These are phyloP conservation scores for Aspergillus sclerotialis DNA, from an alignment of 2,329 filamentous ascomycete species.

Conservation along the genomic window DNA sequence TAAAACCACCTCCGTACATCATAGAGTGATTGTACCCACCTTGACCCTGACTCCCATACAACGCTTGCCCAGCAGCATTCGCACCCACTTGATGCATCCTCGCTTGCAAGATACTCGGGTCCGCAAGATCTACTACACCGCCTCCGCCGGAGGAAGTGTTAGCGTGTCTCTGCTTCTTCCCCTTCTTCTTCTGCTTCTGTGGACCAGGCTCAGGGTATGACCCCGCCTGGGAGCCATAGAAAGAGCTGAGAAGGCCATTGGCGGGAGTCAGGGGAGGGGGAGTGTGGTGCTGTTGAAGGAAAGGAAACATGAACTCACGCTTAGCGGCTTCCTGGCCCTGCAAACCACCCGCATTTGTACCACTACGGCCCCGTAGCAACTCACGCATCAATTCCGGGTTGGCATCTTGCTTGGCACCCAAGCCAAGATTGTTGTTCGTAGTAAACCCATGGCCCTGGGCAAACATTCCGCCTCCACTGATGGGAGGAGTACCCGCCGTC, in stretches of 20 bases:
- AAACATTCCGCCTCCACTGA: constrained; percentile 73
- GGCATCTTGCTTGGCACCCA: constrained; percentile 65
- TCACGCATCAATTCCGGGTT: constrained; percentile 73
- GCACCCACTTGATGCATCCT: constrained; percentile 87
- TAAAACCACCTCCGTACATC: constrained; percentile 68
- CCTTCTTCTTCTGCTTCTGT: constrained; percentile 99
- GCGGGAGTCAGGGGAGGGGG: constrained; percentile 85
- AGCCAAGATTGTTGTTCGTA: constrained; percentile 52
- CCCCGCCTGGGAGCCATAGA: constrained; percentile 81
- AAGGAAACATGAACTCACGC: constrained; percentile 98
- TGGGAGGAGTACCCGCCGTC: constrained; percentile 87
- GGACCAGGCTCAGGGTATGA: constrained; percentile 80
- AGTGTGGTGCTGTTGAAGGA: constrained; percentile 81
- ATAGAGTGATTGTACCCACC: constrained; percentile 84
- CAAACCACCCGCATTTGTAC: constrained; percentile 53
- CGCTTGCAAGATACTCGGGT: constrained; percentile 98
- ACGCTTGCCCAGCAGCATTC: constrained; percentile 72
- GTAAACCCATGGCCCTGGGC: constrained; percentile 82
- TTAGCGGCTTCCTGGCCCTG: constrained; percentile 81
- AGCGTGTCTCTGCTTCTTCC: constrained; percentile 99
- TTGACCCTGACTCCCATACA: constrained; percentile 80
- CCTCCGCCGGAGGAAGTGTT: constrained; percentile 99
- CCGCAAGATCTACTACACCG: constrained; percentile 99
- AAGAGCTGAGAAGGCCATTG: constrained; percentile 83
- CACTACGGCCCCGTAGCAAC: constrained; percentile 64